Conservation (phyloP, 805 yeast species). For the Candida alai region DNA sequence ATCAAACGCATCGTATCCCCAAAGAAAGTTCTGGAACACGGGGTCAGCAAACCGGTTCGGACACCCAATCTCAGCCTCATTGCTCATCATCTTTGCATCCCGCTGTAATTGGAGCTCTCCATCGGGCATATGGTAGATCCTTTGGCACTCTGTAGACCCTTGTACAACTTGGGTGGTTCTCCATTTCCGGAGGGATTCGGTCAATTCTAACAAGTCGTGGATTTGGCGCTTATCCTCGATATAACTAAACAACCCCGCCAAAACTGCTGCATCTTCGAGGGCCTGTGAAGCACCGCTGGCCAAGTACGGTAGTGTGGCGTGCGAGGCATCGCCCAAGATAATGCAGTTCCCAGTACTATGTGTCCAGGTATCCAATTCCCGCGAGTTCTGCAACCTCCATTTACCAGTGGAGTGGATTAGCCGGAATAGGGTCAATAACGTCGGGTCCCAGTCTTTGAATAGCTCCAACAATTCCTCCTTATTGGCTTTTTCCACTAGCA, state of each 20-base stretch:
- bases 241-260: conserved; percentile 17
- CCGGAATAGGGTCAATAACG: conserved; percentile 16
- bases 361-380: conserved; percentile 23
- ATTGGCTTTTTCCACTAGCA: conserved; percentile 16
- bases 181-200: conserved; percentile 18
- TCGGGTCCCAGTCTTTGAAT: conserved; percentile 27
- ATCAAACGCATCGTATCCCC: conserved; percentile 22
- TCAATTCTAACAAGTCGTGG: conserved; percentile 13
- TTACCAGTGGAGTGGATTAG: conserved; percentile 18
- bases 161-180: conserved; percentile 24
- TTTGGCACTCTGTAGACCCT: conserved; percentile 15
- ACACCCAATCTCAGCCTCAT: conserved; percentile 17
- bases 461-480: conserved; percentile 19
- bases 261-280: conserved; percentile 29
- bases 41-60: conserved; percentile 24
- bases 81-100: conserved; percentile 14
- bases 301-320: conserved; percentile 32
- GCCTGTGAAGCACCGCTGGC: conserved; percentile 34
- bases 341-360: conserved; percentile 23
- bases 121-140: conserved; percentile 24
- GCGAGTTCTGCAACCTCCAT: conserved; percentile 24
- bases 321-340: conserved; percentile 33
- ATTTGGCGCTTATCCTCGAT: conserved; percentile 16
- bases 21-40: conserved; percentile 22
- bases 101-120: conserved; percentile 22